These are phyloP conservation scores for Peniophora sp. DNA, from an alignment of 1,284 basidiomycete species.

Conservation along the genomic window DNA sequence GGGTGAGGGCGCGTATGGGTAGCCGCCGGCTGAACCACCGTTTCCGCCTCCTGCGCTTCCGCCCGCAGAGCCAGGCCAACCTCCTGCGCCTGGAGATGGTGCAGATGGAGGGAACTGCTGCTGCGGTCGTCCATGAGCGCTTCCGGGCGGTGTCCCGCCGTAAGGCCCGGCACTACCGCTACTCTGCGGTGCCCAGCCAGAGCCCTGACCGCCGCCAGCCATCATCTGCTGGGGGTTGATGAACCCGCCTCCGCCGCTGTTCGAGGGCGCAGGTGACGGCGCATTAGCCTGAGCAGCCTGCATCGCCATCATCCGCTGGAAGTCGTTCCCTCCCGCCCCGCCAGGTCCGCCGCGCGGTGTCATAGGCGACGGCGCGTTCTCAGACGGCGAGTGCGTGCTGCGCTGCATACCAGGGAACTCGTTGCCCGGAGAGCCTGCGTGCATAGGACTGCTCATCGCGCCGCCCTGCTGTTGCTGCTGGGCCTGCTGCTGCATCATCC, in stretches of 20 bases:
- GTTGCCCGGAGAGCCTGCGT: conserved; percentile 2
- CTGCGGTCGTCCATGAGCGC: conserved; percentile 18
- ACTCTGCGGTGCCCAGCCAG: conserved; percentile 4
- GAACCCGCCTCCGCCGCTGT: conserved; percentile 8
- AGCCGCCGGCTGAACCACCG: background rate
- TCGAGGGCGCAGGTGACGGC: conserved; percentile 13
- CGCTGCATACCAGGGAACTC: conserved; percentile 23
- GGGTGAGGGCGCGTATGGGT: background rate
- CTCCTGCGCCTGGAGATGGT: conserved; percentile 25
- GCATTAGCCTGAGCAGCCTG: conserved; percentile 22
- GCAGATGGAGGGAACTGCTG: conserved; percentile 13
- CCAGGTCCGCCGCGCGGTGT: conserved; percentile 46
- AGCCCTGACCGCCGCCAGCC: conserved; percentile 9
- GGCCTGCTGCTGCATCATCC: conserved; percentile 15
- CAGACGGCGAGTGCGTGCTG: conserved; percentile 62
- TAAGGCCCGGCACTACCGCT: conserved; percentile 20
- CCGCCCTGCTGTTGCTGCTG: conserved; percentile 13
- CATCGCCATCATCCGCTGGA: conserved; percentile 38
- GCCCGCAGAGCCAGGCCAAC: conserved; percentile 13
- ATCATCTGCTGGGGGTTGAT: conserved; percentile 16
- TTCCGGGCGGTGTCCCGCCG: conserved; percentile 36
- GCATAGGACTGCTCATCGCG: background rate
- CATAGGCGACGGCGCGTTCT: conserved; percentile 51
- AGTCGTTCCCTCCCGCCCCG: conserved; percentile 37
- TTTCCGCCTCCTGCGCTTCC: conserved; percentile 1